Base-by-base conservation (phyloP, 106 monocot genomes). In the Dendrobium catenatum region DNA sequence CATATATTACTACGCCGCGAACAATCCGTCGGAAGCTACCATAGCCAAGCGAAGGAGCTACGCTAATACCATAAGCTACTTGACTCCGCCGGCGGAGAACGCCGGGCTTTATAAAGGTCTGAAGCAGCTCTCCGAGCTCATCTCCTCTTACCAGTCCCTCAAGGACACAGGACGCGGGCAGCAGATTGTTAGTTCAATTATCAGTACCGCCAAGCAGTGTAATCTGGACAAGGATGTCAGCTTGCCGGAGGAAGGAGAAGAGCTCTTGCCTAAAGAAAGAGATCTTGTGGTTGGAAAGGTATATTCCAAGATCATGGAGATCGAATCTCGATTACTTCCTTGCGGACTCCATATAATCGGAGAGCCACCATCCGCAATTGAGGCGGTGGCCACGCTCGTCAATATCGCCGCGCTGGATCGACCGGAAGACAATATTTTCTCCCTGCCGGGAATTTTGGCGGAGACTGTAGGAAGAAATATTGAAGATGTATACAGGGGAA, bases 291-390 rank as follows among this genome's bases (percentile, higher is more conserved):
- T 92, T 17, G 92, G 92, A 3, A 89, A 81, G 82, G 92, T 92
- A 8, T 92, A 92, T 81, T 85, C 92, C 16, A 92, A 92, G 86
- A 92, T 92, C 78, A 92, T 92, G 92, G 92, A 92, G 87, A 89
- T 92, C 20, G 92, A 92, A 55, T 92, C 92, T 3, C 81, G 92
- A n/a, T 64, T 92, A 0, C 86, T 92, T 0, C 92, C 92, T 1
- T 92, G 92, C 76, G 92, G 92, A 3, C 92, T 92, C 24, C 92
- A 92, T 61, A 80, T 92, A 19, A 92, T 92, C 75, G 92, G 92
- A 9, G 92, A 92, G 81, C 92, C 92, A 0, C 92, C 92, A 1
- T 84, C 92, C 16, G 92, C 87, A 0, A 59, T 92, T 82, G 92
- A 92, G 76, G 89, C 92, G 5, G 89, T 89, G 58, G 92, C 92